phyloP scores from a whole-genome alignment of 352 stramenopile genomes.

The Phytophthora europaea region DNA sequence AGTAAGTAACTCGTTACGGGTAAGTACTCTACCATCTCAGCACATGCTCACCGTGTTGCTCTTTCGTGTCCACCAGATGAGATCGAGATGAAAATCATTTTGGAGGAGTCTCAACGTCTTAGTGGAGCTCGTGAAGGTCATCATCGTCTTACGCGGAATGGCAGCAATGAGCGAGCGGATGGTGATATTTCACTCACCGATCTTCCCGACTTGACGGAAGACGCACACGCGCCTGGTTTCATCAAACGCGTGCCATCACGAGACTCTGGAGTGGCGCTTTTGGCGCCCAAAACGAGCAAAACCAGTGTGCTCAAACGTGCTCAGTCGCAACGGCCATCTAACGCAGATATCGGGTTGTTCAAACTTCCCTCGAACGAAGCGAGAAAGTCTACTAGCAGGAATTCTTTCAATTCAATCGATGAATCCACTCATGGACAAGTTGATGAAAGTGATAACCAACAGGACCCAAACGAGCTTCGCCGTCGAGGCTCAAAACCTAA shows the following conservation, averaged over 20 bases:
- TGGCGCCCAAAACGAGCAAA: constrained; percentile 25
- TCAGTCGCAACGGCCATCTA: constrained; percentile 46
- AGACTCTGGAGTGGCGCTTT: constrained; percentile 25
- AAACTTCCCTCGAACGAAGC: constrained; percentile 9
- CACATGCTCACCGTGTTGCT: neutral
- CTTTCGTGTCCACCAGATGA: constrained; percentile 45
- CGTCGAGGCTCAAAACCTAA: constrained; percentile 22
- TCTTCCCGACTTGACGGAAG: constrained; percentile 59
- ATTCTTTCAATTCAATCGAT: constrained; percentile 1
- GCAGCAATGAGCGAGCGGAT: constrained; percentile 31
- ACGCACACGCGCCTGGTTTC: constrained; percentile 23
- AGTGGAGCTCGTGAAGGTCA: constrained; percentile 46
- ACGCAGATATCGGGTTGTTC: constrained; percentile 17
- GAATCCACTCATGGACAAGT: constrained; percentile 10
- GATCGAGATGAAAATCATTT: constrained; percentile 84
- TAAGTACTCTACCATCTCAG: neutral
- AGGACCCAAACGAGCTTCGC: constrained; percentile 15
- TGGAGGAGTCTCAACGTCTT: constrained; percentile 71
- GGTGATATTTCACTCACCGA: constrained; percentile 67
- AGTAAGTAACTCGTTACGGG: constrained; percentile 42
- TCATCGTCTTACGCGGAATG: constrained; percentile 8
- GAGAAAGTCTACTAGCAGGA: constrained; percentile 10
- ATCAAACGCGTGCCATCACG: constrained; percentile 52
- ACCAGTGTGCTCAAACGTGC: constrained; percentile 42
- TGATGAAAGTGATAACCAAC: constrained; percentile 22